Base-by-base conservation (phyloP, 2,329 filamentous ascomycete genomes). In the Microdochium trichocladiopsis region DNA sequence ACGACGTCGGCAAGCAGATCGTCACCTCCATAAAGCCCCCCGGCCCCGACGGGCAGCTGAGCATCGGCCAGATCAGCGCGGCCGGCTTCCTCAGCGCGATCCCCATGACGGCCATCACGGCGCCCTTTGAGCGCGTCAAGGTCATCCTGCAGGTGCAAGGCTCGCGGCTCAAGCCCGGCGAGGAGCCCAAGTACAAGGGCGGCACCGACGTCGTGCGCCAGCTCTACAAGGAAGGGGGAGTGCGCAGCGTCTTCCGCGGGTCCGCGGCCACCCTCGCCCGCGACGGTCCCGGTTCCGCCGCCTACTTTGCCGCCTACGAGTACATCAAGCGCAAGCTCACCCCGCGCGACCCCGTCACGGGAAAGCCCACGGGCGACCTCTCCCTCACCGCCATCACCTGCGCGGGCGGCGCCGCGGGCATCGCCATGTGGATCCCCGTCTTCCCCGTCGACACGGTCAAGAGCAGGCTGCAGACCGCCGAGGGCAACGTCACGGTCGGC, bases 361-460 rank as follows among this genome's bases (percentile, higher is more conserved):
- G 90, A 23, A 84, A 86, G 64, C 80, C 88, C 2, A 82, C 78
- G 4, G 92, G 91, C 43, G 77, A 94, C 61, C 73, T 97, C 53
- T 93, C 87, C 63, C 76, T 99, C 57, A 74, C 82, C 2, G 94
- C 94, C 11, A 81, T 99, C 53, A 90, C 92, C 62, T 81, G 83
- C 25, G 94, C 94, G 2, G 94, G 94, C 61, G 94, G 89, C 57
- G 88, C 86, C 3, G 94, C 94, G 0, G 94, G 94, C 65, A 83
- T 99, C 24, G 94, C 94, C 57, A 99, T 99, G 94, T 99, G 94
- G 94, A 94, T 96, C 60, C 92, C 94, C 51, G 92, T 99, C 43
- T 99, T 99, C 81, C 94, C 94, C 22, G 81, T 99, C 58, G 94
- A 99, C 66, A 99, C 94, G 0, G 86, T 99, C 73, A 99, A 99